Percentiles rank a stretch among this genome's conserved stretches.
Evolutionary conservation across 116 monocot genomes (phyloP).

Genomic region (Iris pallida): DNA sequence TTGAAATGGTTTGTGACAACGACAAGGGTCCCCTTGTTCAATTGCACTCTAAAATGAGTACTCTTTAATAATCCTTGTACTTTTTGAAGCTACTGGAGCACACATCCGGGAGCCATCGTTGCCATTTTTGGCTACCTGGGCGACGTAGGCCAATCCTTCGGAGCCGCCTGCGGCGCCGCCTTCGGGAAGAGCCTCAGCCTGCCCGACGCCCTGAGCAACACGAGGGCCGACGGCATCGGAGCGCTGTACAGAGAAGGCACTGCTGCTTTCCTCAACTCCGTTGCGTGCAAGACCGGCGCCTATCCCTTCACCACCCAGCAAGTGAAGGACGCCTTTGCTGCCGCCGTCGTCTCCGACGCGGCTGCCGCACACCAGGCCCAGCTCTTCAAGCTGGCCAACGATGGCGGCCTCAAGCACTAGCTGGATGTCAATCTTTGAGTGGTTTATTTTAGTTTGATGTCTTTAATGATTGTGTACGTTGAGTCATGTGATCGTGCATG

Average conservation of each 20-base stretch:
- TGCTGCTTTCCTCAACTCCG: conserved; percentile 63
- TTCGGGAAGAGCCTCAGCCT: conserved; percentile 33
- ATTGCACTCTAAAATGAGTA: neutral
- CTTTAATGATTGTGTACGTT: too few species aligned
- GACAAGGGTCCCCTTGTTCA: neutral
- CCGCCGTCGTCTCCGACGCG: conserved; percentile 20
- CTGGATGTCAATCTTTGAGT: too few species aligned
- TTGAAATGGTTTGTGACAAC: neutral
- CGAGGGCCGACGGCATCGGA: conserved; percentile 45
- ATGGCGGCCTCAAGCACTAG: conserved; percentile 22
- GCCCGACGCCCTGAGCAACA: conserved; percentile 41
- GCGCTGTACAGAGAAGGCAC: conserved; percentile 61
- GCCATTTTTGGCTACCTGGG: conserved; percentile 43
- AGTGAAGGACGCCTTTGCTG: conserved; percentile 36
- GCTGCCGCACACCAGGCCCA: conserved; percentile 30
- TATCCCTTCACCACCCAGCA: conserved; percentile 41
- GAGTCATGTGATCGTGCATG: too few species aligned
- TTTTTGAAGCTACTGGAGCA: conserved; percentile 56
- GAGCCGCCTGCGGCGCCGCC: conserved; percentile 9
- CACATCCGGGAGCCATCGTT: conserved; percentile 44
- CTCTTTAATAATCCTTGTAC: neutral
- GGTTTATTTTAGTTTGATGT: too few species aligned
- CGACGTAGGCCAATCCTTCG: conserved; percentile 36
- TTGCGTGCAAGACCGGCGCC: conserved; percentile 36
- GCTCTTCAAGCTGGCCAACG: conserved; percentile 43